phyloP scores from a whole-genome alignment of 345 rosid species.

The Dipteronia sinensis region DNA sequence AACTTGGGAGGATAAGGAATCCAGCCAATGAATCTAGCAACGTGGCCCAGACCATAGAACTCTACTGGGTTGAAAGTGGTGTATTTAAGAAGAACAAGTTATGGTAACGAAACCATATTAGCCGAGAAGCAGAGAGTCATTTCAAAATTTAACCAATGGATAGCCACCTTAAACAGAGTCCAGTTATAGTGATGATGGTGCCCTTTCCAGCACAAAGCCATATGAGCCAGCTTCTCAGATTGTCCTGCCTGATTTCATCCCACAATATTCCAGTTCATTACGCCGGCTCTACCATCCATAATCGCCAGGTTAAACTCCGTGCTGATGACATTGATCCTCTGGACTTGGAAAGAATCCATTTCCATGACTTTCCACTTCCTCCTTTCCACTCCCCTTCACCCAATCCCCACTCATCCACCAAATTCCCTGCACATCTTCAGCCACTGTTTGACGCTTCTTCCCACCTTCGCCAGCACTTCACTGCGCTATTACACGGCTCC shows the following conservation, averaged over 20 bases:
- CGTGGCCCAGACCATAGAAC: too few species aligned
- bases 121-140: too few species aligned
- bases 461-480: constrained; percentile 21
- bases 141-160: not conserved
- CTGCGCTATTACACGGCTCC: constrained; percentile 8
- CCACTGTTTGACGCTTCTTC: constrained; percentile 6
- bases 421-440: constrained; percentile 25
- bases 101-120: too few species aligned
- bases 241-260: constrained; percentile 25
- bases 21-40: too few species aligned
- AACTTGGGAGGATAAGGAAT: too few species aligned
- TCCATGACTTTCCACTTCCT: constrained; percentile 26
- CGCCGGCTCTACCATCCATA: constrained; percentile 23
- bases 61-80: too few species aligned
- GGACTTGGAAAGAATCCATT: not conserved
- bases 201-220: constrained; percentile 33
- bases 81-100: too few species aligned
- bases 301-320: constrained; percentile 22
- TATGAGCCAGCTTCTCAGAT: constrained; percentile 28
- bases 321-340: not conserved
- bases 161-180: not conserved
- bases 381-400: constrained; percentile 28
- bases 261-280: constrained; percentile 27
- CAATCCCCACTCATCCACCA: constrained; percentile 20
- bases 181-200: constrained; percentile 25